Conservation (phyloP, 2,329 filamentous ascomycete species). For the Cladosporium sp. region DNA sequence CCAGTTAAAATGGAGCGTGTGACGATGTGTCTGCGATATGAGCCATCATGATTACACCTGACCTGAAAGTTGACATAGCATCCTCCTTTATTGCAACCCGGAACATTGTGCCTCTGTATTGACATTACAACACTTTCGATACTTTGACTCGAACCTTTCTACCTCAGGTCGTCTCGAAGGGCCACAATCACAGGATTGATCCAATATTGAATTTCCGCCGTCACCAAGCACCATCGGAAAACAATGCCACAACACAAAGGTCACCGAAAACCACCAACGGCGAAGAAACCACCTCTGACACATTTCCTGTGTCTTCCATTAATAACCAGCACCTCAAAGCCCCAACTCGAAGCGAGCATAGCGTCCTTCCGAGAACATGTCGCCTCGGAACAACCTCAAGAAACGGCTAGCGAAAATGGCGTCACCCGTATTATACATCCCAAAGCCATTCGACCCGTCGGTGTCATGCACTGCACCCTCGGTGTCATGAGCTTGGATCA, state of each 20-base stretch:
- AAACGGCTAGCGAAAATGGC: conserved; percentile 8
- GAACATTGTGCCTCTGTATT: not conserved
- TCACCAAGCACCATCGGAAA: not conserved
- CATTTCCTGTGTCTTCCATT: conserved; percentile 80
- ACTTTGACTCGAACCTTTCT: not conserved
- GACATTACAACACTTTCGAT: not conserved
- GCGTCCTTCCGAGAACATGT: conserved; percentile 64
- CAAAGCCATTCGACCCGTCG: conserved; percentile 72
- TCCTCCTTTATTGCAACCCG: not conserved
- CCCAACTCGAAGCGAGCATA: conserved; percentile 66
- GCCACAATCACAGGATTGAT: not conserved
- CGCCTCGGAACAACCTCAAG: not conserved
- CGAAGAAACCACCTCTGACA: conserved; percentile 55
- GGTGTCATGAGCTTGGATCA: conserved; percentile 77
- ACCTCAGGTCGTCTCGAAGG: not conserved
- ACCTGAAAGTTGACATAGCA: not conserved
- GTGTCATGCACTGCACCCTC: conserved; percentile 82
- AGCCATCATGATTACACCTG: not conserved
- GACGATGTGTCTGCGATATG: not conserved
- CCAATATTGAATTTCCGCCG: not conserved
- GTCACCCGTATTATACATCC: conserved; percentile 30
- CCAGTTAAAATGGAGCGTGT: not conserved
- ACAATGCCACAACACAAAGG: conserved; percentile 3
- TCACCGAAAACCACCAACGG: conserved; percentile 28
- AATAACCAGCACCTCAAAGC: conserved; percentile 60